These are phyloP conservation scores for Talaromyces nanjingensis DNA, from an alignment of 495 filamentous ascomycete species.

Conservation along the genomic window DNA sequence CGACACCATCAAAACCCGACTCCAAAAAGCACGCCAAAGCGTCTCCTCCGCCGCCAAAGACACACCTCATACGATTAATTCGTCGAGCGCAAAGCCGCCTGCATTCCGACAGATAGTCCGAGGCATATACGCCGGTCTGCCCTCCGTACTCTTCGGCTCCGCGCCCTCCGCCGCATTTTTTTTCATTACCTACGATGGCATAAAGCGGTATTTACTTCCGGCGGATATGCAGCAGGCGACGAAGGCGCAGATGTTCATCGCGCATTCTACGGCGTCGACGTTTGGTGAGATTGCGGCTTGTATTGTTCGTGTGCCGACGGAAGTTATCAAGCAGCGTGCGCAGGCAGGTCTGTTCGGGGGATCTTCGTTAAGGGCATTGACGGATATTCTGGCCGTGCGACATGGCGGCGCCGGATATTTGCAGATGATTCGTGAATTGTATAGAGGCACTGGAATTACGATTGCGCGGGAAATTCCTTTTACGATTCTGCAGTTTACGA, in stretches of 20 bases:
- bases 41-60: conserved; percentile 52
- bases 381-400: conserved; percentile 56
- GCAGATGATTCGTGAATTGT: conserved; percentile 74
- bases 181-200: conserved; percentile 91
- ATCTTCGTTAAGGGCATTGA: conserved; percentile 48
- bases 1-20: conserved; percentile 87
- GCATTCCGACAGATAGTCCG: conserved; percentile 54
- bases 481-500: conserved; percentile 90
- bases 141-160: conserved; percentile 65
- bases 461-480: conserved; percentile 96
- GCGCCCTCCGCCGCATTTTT: conserved; percentile 97
- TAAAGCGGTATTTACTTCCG: conserved; percentile 54
- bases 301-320: conserved; percentile 86
- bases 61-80: conserved; percentile 57
- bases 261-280: conserved; percentile 83
- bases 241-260: conserved; percentile 30
- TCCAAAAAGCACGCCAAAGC: conserved; percentile 70
- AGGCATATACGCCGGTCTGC: conserved; percentile 59
- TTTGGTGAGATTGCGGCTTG: conserved; percentile 90
- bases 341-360: conserved; percentile 69
- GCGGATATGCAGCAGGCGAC: conserved; percentile 4
- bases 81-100: conserved; percentile 18
- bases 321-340: conserved; percentile 94
- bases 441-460: conserved; percentile 84
- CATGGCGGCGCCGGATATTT: conserved; percentile 33